Conservation (phyloP, 108 stramenopile species). For the Stephanodiscus triporus region DNA sequence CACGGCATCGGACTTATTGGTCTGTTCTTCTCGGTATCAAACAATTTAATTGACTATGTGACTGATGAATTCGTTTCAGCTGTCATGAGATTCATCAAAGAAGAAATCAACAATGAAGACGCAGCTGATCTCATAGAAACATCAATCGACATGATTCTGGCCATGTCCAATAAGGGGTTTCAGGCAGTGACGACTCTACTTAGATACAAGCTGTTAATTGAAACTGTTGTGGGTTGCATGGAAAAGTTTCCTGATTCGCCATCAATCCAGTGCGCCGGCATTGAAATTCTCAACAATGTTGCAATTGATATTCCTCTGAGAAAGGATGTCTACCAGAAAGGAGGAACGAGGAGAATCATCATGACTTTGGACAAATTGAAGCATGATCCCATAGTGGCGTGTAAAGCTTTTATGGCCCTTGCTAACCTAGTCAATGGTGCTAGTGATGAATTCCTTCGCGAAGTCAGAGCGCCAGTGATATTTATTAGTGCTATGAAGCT, state of each 20-base stretch:
- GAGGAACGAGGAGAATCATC: constrained; percentile 35
- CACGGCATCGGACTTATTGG: too few relatives aligned
- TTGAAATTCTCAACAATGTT: constrained; percentile 25
- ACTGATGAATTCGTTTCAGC: too few relatives aligned
- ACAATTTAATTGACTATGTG: constrained; percentile 19
- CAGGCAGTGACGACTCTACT: constrained; percentile 16
- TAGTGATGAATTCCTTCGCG: constrained; percentile 28
- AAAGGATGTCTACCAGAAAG: constrained; percentile 18
- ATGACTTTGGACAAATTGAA: constrained; percentile 20
- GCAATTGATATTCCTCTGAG: constrained; percentile 30
- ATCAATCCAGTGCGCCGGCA: constrained; percentile 15
- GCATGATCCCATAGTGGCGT: constrained; percentile 23
- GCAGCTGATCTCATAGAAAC: constrained; percentile 13
- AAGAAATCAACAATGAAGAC: constrained; percentile 29
- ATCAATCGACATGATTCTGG: constrained; percentile 15
- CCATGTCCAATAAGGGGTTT: constrained; percentile 12
- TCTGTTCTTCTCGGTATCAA: constrained; percentile 15
- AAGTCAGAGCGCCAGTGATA: neutral
- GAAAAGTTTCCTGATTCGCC: constrained; percentile 26
- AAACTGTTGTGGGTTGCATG: constrained; percentile 31
- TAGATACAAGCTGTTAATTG: constrained; percentile 15
- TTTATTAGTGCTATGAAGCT: neutral
- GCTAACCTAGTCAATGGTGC: constrained; percentile 39
- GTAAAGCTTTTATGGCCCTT: constrained; percentile 35
- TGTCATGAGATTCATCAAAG: too few relatives aligned